Evolutionary conservation across 495 filamentous ascomycete species (phyloP).

Genomic region (Penicillium soppii): DNA sequence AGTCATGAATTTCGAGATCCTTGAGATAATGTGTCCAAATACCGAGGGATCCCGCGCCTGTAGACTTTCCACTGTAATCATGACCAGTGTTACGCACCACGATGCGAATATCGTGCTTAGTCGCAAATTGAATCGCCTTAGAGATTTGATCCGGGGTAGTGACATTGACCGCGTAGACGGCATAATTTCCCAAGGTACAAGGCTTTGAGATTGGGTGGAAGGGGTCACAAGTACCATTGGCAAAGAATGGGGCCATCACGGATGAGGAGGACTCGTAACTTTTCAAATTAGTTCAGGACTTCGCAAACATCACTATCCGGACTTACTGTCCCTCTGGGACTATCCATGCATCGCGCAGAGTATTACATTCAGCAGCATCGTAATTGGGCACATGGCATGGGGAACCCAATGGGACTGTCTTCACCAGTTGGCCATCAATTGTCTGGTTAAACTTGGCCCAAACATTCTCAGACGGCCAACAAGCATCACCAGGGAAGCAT

Average conservation of each 20-base stretch:
- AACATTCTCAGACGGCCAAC: slow-evolving; percentile 43
- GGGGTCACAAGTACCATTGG: slow-evolving; percentile 55
- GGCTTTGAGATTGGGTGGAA: slow-evolving; percentile 46
- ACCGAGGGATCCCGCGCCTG: slow-evolving; percentile 52
- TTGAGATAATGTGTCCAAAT: slow-evolving; percentile 61
- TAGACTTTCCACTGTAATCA: slow-evolving; percentile 56
- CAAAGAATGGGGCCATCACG: slow-evolving; percentile 42
- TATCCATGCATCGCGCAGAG: slow-evolving; percentile 27
- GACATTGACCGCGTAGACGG: slow-evolving; percentile 49
- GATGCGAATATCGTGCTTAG: slow-evolving; percentile 56
- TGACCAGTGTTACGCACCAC: slow-evolving; percentile 67
- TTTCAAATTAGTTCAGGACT: neutral
- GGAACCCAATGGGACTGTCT: slow-evolving; percentile 41
- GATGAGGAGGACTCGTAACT: slow-evolving; percentile 40
- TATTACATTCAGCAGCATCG: slow-evolving; percentile 27
- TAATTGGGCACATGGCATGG: slow-evolving; percentile 47
- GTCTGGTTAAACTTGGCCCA: slow-evolving; percentile 47
- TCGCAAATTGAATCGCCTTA: slow-evolving; percentile 46
- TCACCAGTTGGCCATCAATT: slow-evolving; percentile 42
- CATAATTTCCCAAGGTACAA: slow-evolving; percentile 60
- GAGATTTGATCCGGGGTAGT: slow-evolving; percentile 28
- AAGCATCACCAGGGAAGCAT: slow-evolving; percentile 39
- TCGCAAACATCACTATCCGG: neutral
- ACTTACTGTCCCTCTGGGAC: slow-evolving; percentile 34
- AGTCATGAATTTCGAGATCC: slow-evolving; percentile 36